These are phyloP conservation scores for Trichoderma gamsii DNA, from an alignment of 495 filamentous ascomycete genomes.

Conservation along the genomic window DNA sequence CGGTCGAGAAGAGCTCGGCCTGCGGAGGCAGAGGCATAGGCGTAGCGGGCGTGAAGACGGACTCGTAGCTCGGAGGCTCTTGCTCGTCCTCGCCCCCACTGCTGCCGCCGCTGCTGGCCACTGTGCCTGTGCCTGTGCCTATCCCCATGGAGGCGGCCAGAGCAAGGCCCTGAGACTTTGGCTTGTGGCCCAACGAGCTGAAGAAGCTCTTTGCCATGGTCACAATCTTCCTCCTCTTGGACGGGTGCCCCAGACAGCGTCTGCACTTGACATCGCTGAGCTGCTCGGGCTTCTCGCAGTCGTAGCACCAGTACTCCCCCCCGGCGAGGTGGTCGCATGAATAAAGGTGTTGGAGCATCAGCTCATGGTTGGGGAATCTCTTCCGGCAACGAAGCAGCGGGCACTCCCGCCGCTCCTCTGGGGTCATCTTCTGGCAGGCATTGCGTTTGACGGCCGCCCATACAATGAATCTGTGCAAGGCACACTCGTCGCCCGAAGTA, in stretches of 20 bases:
- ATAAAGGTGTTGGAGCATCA: slow-evolving; percentile 41
- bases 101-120: not conserved
- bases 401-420: slow-evolving; percentile 37
- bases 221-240: slow-evolving; percentile 42
- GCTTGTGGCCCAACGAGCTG: slow-evolving; percentile 40
- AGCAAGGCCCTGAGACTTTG: not conserved
- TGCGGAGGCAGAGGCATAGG: slow-evolving; percentile 6
- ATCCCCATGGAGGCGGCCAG: not conserved
- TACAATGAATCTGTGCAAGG: slow-evolving; percentile 42
- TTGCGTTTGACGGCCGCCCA: slow-evolving; percentile 48
- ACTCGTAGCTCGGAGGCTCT: slow-evolving; percentile 40
- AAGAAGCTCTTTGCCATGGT: slow-evolving; percentile 45
- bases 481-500: slow-evolving; percentile 38
- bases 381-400: slow-evolving; percentile 38
- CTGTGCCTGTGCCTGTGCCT: not conserved
- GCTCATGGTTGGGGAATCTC: slow-evolving; percentile 38
- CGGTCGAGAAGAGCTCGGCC: slow-evolving; percentile 36
- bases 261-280: slow-evolving; percentile 44
- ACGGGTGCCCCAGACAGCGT: slow-evolving; percentile 38
- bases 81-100: not conserved
- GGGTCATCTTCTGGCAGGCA: slow-evolving; percentile 34
- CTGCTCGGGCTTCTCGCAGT: slow-evolving; percentile 42
- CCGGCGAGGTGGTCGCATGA: slow-evolving; percentile 36
- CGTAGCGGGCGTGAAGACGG: slow-evolving; percentile 20
- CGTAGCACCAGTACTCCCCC: slow-evolving; percentile 44